Conservation (phyloP, 768 basidiomycete genomes). For the Mycena alexandri region DNA sequence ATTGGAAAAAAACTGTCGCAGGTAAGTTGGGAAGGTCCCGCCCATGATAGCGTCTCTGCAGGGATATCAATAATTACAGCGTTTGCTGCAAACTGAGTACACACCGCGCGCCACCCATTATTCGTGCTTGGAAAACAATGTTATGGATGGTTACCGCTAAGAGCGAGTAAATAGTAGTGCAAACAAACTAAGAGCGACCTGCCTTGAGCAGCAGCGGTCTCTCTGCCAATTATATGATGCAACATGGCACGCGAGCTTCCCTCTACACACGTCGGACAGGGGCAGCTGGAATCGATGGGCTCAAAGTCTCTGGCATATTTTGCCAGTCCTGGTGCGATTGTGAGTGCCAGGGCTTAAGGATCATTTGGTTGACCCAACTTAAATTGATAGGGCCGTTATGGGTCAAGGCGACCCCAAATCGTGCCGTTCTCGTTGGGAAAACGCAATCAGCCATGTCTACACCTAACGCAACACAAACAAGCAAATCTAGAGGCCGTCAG, state of each 20-base stretch:
- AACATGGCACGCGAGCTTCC: constrained; percentile 80
- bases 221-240: constrained; percentile 80
- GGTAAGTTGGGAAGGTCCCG: constrained; percentile 83
- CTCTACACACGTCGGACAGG: constrained; percentile 86
- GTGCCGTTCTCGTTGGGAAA: constrained; percentile 91
- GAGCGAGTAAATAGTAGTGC: constrained; percentile 16
- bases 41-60: constrained; percentile 75
- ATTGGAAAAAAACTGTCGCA: constrained; percentile 78
- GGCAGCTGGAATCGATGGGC: constrained; percentile 82
- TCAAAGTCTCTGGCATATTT: constrained; percentile 78
- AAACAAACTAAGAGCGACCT: constrained; percentile 40
- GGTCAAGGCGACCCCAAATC: constrained; percentile 92
- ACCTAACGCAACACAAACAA: constrained; percentile 93
- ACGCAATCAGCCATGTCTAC: constrained; percentile 97
- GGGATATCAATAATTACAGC: background rate
- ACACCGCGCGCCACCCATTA: constrained; percentile 84
- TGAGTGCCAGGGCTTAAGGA: background rate
- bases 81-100: background rate
- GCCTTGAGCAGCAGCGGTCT: constrained; percentile 92
- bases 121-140: constrained; percentile 85
- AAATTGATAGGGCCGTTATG: constrained; percentile 86
- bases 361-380: constrained; percentile 58
- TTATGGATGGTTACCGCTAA: constrained; percentile 87
- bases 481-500: constrained; percentile 66
- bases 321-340: constrained; percentile 62